phyloP scores from a whole-genome alignment of 73 alveolate species.

The Paramecium biaurelia region DNA sequence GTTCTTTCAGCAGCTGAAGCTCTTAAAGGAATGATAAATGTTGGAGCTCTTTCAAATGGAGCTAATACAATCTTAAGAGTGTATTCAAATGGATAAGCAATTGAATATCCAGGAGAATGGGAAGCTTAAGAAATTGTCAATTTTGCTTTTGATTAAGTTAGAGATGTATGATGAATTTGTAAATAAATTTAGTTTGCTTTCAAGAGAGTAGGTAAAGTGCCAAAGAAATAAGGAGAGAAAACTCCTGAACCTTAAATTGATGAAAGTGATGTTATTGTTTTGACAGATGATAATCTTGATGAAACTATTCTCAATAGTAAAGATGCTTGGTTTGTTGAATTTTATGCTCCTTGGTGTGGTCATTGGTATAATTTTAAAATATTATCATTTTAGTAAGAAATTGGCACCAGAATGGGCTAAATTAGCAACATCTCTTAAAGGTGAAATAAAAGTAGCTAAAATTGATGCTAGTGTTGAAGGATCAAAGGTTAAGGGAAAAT shows the following conservation, averaged over 20 bases:
- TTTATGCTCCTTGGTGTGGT: slow-evolving; percentile 71
- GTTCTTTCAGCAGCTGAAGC: slow-evolving; percentile 13
- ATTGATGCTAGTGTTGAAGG: slow-evolving; percentile 85
- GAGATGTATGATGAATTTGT: background rate
- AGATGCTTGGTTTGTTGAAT: slow-evolving; percentile 69
- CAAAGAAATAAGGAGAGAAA: slow-evolving; percentile 28
- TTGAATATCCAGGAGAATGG: slow-evolving; percentile 32
- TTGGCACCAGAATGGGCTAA: slow-evolving; percentile 89
- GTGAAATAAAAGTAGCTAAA: slow-evolving; percentile 87
- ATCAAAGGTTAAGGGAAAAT: slow-evolving; percentile 66
- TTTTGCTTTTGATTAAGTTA: slow-evolving; percentile 27
- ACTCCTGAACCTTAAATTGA: slow-evolving; percentile 44
- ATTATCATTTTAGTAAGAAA: slow-evolving; percentile 66
- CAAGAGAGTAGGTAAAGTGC: slow-evolving; percentile 51
- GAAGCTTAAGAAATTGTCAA: slow-evolving; percentile 43
- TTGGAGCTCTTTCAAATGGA: background rate
- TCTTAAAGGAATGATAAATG: background rate
- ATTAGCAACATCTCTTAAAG: slow-evolving; percentile 89
- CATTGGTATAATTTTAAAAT: slow-evolving; percentile 20
- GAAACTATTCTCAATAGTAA: slow-evolving; percentile 67
- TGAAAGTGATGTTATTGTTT: slow-evolving; percentile 77
- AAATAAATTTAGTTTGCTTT: background rate
- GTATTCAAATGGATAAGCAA: slow-evolving; percentile 1
- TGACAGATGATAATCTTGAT: slow-evolving; percentile 76
- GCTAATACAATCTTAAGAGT: background rate